Evolutionary conservation across 2,329 filamentous ascomycete genomes (phyloP).

Genomic region (Fusarium pininemorale): DNA sequence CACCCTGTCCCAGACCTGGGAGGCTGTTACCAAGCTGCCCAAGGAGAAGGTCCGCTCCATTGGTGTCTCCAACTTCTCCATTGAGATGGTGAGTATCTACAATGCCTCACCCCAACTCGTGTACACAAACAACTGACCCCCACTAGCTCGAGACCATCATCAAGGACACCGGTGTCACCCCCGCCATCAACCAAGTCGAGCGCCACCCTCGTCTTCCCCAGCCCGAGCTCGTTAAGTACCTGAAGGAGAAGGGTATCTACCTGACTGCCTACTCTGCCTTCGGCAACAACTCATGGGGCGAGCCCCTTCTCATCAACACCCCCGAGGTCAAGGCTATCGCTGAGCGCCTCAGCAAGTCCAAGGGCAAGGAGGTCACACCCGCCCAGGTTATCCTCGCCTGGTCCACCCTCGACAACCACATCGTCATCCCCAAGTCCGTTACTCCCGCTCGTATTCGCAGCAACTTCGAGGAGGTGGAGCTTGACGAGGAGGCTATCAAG

Average conservation of each 20-base stretch:
- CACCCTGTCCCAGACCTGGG: slow-evolving; percentile 56
- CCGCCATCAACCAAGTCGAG: slow-evolving; percentile 75
- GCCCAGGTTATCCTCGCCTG: slow-evolving; percentile 65
- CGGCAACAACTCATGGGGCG: slow-evolving; percentile 55
- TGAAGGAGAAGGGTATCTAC: slow-evolving; percentile 70
- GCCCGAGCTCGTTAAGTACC: slow-evolving; percentile 67
- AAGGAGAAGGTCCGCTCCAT: slow-evolving; percentile 71
- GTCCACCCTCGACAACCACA: slow-evolving; percentile 67
- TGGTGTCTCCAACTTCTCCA: slow-evolving; percentile 78
- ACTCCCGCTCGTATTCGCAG: slow-evolving; percentile 72
- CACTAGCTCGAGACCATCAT: slow-evolving; percentile 62
- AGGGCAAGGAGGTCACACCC: slow-evolving; percentile 51
- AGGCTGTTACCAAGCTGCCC: slow-evolving; percentile 64
- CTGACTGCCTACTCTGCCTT: slow-evolving; percentile 71
- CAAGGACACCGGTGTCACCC: slow-evolving; percentile 64
- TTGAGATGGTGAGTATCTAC: slow-evolving; percentile 55
- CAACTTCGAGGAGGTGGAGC: slow-evolving; percentile 75
- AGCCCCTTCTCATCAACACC: slow-evolving; percentile 66
- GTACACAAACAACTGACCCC: slow-evolving; percentile 1
- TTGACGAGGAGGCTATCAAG: slow-evolving; percentile 66
- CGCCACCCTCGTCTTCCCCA: slow-evolving; percentile 71
- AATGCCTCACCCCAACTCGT: background rate
- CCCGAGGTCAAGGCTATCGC: slow-evolving; percentile 65
- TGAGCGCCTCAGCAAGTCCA: slow-evolving; percentile 50
- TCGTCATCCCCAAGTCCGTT: slow-evolving; percentile 80